phyloP scores from a whole-genome alignment of 768 basidiomycete species.

The Rhodotorula diobovata region DNA sequence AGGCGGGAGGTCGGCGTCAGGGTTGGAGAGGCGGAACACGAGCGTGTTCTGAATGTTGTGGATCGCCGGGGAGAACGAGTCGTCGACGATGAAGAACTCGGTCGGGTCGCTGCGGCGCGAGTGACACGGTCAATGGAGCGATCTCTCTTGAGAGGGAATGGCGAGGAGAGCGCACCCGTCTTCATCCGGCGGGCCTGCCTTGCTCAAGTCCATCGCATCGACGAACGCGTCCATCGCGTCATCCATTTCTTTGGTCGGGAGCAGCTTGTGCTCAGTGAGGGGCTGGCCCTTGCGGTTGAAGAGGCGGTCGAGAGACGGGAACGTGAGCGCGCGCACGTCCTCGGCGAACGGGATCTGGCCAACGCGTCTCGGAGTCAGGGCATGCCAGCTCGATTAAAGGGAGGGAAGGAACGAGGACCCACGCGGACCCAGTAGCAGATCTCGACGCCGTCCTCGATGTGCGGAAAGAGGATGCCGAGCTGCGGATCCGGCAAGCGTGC shows the following conservation, averaged over 20 bases:
- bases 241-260: slow-evolving; percentile 72
- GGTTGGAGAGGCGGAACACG: slow-evolving; percentile 68
- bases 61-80: slow-evolving; percentile 81
- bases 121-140: not conserved
- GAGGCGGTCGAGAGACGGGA: slow-evolving; percentile 71
- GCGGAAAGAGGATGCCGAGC: slow-evolving; percentile 37
- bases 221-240: slow-evolving; percentile 83
- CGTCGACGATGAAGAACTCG: slow-evolving; percentile 71
- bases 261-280: slow-evolving; percentile 69
- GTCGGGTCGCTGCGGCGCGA: slow-evolving; percentile 53
- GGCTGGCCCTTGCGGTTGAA: slow-evolving; percentile 69
- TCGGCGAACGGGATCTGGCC: slow-evolving; percentile 84
- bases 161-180: slow-evolving; percentile 52
- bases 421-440: slow-evolving; percentile 81
- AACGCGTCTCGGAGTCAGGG: too few relatives aligned
- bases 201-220: slow-evolving; percentile 79
- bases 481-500: slow-evolving; percentile 22
- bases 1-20: slow-evolving; percentile 67
- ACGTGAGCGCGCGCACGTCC: slow-evolving; percentile 80
- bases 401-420: slow-evolving; percentile 38
- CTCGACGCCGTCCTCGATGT: slow-evolving; percentile 54
- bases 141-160: not conserved
- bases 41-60: slow-evolving; percentile 90
- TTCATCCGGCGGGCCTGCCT: slow-evolving; percentile 54
- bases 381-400: not conserved